phyloP scores from a whole-genome alignment of 148 eudicot species.

The Rhododendron molle region DNA sequence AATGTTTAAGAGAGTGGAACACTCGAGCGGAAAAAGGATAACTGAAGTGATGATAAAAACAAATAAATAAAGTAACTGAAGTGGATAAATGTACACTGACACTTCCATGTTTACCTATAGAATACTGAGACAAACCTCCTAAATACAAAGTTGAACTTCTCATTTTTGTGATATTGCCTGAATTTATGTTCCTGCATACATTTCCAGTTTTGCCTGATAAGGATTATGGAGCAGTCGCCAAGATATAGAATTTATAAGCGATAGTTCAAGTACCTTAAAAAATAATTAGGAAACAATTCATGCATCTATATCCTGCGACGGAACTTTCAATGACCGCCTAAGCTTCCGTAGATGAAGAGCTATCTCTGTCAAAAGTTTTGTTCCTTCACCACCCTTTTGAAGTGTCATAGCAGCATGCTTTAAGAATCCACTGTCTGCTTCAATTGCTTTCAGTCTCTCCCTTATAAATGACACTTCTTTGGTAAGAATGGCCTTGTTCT shows the following conservation, averaged over 20 bases:
- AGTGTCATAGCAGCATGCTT: conserved; percentile 55
- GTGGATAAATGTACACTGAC: not conserved
- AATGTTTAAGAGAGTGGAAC: not conserved
- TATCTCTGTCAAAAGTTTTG: conserved; percentile 53
- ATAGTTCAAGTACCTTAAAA: conserved; percentile 5
- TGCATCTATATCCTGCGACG: conserved; percentile 23
- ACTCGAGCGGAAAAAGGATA: not conserved
- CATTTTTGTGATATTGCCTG: not conserved
- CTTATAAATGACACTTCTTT: conserved; percentile 45
- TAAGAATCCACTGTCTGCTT: conserved; percentile 59
- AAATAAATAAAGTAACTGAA: not conserved
- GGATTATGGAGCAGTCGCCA: not conserved
- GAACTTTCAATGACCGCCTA: conserved; percentile 22
- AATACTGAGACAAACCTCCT: not conserved
- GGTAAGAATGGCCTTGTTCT: conserved; percentile 24
- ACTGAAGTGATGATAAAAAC: not conserved
- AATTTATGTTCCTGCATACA: not conserved
- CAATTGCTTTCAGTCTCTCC: conserved; percentile 50
- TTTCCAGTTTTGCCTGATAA: not conserved
- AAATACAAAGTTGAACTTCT: not conserved
- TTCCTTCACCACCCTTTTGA: conserved; percentile 54
- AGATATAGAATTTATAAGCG: not conserved
- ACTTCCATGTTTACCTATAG: not conserved
- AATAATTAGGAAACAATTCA: conserved; percentile 12
- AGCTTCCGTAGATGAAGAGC: conserved; percentile 55